A percentile compares a stretch with the other conserved stretches of the same genome.
These are phyloP conservation scores for Arthrobotrys megalospora DNA, from an alignment of 2,329 filamentous ascomycete species.

Conservation along the genomic window DNA sequence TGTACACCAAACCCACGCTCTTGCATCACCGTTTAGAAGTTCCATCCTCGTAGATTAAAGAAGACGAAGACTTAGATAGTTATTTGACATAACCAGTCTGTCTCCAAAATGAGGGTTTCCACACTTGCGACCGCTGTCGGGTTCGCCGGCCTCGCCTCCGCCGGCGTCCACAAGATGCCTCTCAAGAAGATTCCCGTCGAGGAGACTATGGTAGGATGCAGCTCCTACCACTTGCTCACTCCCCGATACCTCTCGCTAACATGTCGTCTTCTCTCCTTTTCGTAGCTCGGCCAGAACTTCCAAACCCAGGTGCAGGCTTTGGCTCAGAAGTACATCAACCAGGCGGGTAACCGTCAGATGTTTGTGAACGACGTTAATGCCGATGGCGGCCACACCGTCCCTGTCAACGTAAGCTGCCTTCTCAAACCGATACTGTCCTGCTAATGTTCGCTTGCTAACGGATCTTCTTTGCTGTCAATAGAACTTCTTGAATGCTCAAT, in stretches of 20 bases:
- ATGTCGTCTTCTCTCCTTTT: neutral
- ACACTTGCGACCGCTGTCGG: slow-evolving; percentile 59
- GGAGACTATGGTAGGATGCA: slow-evolving; percentile 84
- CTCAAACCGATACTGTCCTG: neutral
- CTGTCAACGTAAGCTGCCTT: slow-evolving; percentile 74
- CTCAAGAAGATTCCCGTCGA: slow-evolving; percentile 94
- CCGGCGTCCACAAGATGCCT: slow-evolving; percentile 94
- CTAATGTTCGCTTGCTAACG: slow-evolving; percentile 6
- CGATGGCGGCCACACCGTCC: slow-evolving; percentile 81
- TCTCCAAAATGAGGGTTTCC: slow-evolving; percentile 53
- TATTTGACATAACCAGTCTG: slow-evolving; percentile 54
- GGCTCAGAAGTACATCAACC: slow-evolving; percentile 95
- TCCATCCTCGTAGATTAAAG: slow-evolving; percentile 10
- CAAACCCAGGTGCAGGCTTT: slow-evolving; percentile 85
- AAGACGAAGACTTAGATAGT: slow-evolving; percentile 28
- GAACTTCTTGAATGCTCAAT: slow-evolving; percentile 99
- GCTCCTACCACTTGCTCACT: neutral
- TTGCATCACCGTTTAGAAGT: slow-evolving; percentile 23
- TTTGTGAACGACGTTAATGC: slow-evolving; percentile 80
- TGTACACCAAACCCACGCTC: slow-evolving; percentile 11
- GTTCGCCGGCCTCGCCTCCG: slow-evolving; percentile 78
- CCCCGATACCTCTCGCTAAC: slow-evolving; percentile 16
- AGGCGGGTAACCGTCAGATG: slow-evolving; percentile 79
- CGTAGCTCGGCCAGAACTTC: slow-evolving; percentile 70
- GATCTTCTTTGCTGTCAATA: slow-evolving; percentile 46